A percentile compares a stretch with the other conserved stretches of the same genome.
phyloP scores from a whole-genome alignment of 192 early-diverging fungal genomes.

The Irineochytrium annulatum region DNA sequence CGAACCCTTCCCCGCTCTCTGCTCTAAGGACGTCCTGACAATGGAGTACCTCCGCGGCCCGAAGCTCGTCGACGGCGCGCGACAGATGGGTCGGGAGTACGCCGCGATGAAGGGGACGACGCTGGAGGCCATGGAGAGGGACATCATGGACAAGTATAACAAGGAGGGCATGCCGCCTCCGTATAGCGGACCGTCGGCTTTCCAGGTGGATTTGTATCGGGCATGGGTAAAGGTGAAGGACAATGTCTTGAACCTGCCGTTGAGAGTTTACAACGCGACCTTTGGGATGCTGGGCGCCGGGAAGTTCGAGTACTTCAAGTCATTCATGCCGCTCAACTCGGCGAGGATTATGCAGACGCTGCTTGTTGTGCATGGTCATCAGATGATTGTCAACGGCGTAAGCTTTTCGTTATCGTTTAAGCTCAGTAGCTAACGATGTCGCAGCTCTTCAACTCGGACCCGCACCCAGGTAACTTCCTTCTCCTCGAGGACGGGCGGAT shows the following conservation, averaged over 20 bases:
- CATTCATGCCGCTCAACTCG: conserved; percentile 16
- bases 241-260: conserved; percentile 6
- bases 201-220: conserved; percentile 12
- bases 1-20: conserved; percentile 10
- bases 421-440: no score
- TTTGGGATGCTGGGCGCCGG: neutral
- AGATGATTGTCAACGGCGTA: conserved; percentile 33
- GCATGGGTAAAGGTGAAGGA: neutral
- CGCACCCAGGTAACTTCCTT: conserved; percentile 36
- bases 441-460: conserved; percentile 32
- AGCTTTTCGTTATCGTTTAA: no score
- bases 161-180: conserved; percentile 15
- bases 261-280: conserved; percentile 1
- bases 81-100: conserved; percentile 8
- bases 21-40: conserved; percentile 19
- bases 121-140: conserved; percentile 10
- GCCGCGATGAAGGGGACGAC: conserved; percentile 20
- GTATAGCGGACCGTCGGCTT: conserved; percentile 12
- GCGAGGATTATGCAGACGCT: conserved; percentile 25
- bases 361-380: conserved; percentile 26
- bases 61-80: conserved; percentile 26
- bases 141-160: conserved; percentile 8
- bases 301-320: conserved; percentile 1
- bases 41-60: conserved; percentile 28
- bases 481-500: conserved; percentile 26